Percentiles rank a stretch among this genome's conserved stretches.
phyloP scores from a whole-genome alignment of 1,284 basidiomycete genomes.

The Boletellus sp. region DNA sequence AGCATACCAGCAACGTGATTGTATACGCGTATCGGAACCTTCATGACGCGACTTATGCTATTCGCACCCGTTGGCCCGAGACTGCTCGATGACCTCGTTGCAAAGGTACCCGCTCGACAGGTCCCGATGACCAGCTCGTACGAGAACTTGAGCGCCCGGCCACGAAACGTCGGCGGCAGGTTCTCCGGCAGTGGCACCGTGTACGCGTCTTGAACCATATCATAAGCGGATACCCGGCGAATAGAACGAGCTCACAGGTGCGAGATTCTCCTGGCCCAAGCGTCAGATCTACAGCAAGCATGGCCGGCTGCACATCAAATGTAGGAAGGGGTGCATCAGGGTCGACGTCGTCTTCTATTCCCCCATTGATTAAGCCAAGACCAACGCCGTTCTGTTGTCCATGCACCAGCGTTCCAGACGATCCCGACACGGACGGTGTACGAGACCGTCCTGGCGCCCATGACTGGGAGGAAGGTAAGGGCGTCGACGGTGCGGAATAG shows the following conservation, averaged over 20 bases:
- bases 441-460: constrained; percentile 20
- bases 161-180: constrained; percentile 88
- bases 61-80: constrained; percentile 39
- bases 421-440: constrained; percentile 19
- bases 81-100: constrained; percentile 21
- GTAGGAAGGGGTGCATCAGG: constrained; percentile 73
- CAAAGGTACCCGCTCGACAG: constrained; percentile 55
- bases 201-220: constrained; percentile 62
- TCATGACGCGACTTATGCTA: constrained; percentile 77
- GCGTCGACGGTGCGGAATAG: constrained; percentile 25
- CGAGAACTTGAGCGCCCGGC: constrained; percentile 78
- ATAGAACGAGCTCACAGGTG: constrained; percentile 57
- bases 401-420: constrained; percentile 2
- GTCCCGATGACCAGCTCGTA: constrained; percentile 88
- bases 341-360: constrained; percentile 45
- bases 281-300: constrained; percentile 79
- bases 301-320: constrained; percentile 76
- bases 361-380: constrained; percentile 20
- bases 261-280: constrained; percentile 78
- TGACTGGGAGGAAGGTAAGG: constrained; percentile 26
- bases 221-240: background rate
- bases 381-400: constrained; percentile 18
- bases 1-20: constrained; percentile 75
- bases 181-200: constrained; percentile 69
- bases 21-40: constrained; percentile 84